Evolutionary conservation across 192 early-diverging fungal genomes (phyloP), one percentile per base, ranked within the genome.

Genomic region (Backusella tuberculispora): DNA sequence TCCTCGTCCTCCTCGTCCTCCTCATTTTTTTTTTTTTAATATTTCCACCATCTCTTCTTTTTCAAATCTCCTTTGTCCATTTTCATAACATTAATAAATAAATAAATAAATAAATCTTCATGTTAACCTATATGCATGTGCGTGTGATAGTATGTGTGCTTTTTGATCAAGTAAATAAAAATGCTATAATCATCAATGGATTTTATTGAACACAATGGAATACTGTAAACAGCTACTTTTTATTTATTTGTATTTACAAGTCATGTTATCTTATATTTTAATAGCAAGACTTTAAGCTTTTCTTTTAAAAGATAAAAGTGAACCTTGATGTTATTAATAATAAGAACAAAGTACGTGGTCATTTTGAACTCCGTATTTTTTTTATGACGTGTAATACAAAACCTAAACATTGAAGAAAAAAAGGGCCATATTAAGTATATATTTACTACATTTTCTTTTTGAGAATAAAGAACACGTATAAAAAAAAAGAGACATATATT

Each of bases 361-460:
- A 43, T 50, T 72, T 71, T 40, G n/a, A 60, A 60, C 53, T 26
- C 53, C 21, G 1, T 21, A 6, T 14, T 26, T 24, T 50, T 60
- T 60, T 60, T 60, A 60, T 60, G 53, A 60, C 53, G 21, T 60
- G 53, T 60, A 13, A 24, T 60, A 60, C 53, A 60, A 60, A 60
- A 60, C 1, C 21, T 26, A 24, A 13, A 60, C 21, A 60, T 60
- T 60, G 24, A 13, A 7, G n/a, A 26, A 60, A 60, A 60, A 24
- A 19, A 26, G 29, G 29, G 29, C 53, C 53, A 60, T 60, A 60
- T 60, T 60, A 60, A 60, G 53, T 60, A 60, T 26, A 10, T 26
- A 24, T 24, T 60, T 10, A 60, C 21, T 60, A 60, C 53, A 60
- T 60, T 12, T 46, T 60, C 26, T 24, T 60, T 4, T 60, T 26